Conservation (phyloP, 192 early-diverging fungal genomes). For the Coemansia sp. region DNA sequence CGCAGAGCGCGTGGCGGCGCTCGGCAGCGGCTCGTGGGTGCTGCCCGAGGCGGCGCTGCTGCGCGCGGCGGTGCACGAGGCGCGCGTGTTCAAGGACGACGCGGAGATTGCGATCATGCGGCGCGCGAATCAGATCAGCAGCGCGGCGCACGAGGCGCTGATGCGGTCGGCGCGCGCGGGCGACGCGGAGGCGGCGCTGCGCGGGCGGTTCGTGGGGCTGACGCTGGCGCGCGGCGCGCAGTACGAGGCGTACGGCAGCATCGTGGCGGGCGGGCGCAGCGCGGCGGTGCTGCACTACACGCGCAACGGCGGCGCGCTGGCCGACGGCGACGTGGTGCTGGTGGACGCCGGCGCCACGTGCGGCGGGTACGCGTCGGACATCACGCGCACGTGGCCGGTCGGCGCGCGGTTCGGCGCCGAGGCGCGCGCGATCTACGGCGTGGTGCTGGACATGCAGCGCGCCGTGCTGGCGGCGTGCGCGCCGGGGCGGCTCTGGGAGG, state of each 20-base stretch:
- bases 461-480: slow-evolving; percentile 61
- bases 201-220: slow-evolving; percentile 75
- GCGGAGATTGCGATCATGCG: slow-evolving; percentile 76
- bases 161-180: slow-evolving; percentile 66
- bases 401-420: slow-evolving; percentile 68
- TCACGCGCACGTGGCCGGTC: slow-evolving; percentile 84
- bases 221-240: slow-evolving; percentile 60
- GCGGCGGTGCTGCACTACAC: slow-evolving; percentile 82
- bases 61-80: slow-evolving; percentile 63
- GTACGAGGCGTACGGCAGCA: slow-evolving; percentile 80
- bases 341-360: slow-evolving; percentile 83
- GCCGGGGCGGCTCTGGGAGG: slow-evolving; percentile 77
- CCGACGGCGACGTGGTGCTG: slow-evolving; percentile 59
- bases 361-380: slow-evolving; percentile 80
- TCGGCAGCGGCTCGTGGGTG: too few species aligned
- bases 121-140: slow-evolving; percentile 68
- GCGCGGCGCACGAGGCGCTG: slow-evolving; percentile 71
- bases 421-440: slow-evolving; percentile 70
- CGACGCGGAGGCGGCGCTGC: slow-evolving; percentile 67
- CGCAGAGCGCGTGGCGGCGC: slow-evolving; percentile 8
- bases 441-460: slow-evolving; percentile 81
- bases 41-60: too few species aligned
- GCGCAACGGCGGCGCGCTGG: slow-evolving; percentile 62
- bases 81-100: slow-evolving; percentile 74
- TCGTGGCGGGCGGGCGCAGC: slow-evolving; percentile 73